Conservation (phyloP, 2,329 filamentous ascomycete species). For the Aspergillus phoenicis region DNA sequence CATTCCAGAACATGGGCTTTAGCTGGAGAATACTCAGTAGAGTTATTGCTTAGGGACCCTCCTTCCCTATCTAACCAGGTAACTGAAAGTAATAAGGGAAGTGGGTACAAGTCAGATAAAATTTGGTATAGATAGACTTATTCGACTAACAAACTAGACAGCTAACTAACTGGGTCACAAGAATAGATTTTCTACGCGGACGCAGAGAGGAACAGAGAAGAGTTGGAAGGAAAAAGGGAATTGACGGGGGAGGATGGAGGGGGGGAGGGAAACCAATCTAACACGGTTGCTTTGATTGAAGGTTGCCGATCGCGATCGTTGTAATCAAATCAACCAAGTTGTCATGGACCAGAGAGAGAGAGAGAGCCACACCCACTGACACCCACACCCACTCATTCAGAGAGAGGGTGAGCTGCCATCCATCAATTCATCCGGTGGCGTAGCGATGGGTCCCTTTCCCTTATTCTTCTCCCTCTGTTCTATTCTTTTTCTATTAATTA, state of each 20-base stretch:
- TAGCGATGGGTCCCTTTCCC: not conserved
- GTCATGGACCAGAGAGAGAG: not conserved
- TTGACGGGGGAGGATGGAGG: not conserved
- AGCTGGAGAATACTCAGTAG: not conserved
- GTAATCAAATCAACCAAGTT: constrained; percentile 19
- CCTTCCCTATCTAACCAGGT: not conserved
- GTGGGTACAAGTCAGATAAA: not conserved
- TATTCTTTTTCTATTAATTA: not conserved
- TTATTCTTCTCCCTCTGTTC: not conserved
- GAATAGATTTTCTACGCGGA: no score
- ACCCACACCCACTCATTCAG: no score
- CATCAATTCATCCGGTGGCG: not conserved
- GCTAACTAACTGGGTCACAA: no score
- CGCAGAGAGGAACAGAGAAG: no score
- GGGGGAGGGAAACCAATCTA: constrained; percentile 1
- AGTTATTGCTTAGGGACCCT: no score
- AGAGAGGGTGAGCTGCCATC: no score
- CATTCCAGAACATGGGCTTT: constrained; percentile 5
- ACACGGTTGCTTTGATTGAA: constrained; percentile 29
- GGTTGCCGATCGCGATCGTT: constrained; percentile 33
- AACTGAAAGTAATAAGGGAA: not conserved
- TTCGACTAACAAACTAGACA: no score
- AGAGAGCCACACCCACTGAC: no score
- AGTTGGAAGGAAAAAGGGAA: not conserved
- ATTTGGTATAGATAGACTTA: no score